These are phyloP conservation scores for Dictyostelium brefeldianum DNA, from an alignment of 78 protist species.

Conservation along the genomic window DNA sequence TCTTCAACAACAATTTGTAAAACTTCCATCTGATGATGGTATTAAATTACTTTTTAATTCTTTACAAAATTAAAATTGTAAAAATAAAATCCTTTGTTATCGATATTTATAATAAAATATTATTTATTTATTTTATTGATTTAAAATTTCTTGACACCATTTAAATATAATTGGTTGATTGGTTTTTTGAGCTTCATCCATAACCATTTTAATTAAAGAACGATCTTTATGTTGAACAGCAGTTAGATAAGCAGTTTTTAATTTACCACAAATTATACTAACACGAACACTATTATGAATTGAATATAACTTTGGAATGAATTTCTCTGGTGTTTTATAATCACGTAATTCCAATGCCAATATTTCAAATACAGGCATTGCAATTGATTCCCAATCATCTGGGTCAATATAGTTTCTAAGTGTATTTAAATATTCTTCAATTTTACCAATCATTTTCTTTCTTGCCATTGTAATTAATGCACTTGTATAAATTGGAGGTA, in stretches of 20 bases:
- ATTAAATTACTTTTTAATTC: not conserved
- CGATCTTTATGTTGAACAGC: slow-evolving; percentile 67
- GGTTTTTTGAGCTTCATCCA: slow-evolving; percentile 77
- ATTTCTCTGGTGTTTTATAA: slow-evolving; percentile 42
- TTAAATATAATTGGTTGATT: slow-evolving; percentile 40
- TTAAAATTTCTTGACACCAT: slow-evolving; percentile 61
- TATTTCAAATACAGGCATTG: slow-evolving; percentile 50
- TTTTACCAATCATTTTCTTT: slow-evolving; percentile 40
- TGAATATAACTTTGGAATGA: slow-evolving; percentile 35
- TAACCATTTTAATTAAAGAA: slow-evolving; percentile 44
- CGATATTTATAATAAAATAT: too few relatives aligned
- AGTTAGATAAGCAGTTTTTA: slow-evolving; percentile 72
- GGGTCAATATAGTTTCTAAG: slow-evolving; percentile 63
- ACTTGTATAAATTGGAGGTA: slow-evolving; percentile 37
- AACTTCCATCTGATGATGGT: not conserved
- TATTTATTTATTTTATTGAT: slow-evolving; percentile 12
- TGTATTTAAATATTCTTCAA: slow-evolving; percentile 42
- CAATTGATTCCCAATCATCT: slow-evolving; percentile 52
- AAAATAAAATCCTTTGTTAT: too few relatives aligned
- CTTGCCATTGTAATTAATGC: slow-evolving; percentile 57
- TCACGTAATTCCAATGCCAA: slow-evolving; percentile 48
- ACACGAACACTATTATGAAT: slow-evolving; percentile 42
- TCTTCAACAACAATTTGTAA: not conserved
- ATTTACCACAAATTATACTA: slow-evolving; percentile 59
- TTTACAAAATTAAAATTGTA: not conserved